These are phyloP conservation scores for Byssothecium circinans DNA, from an alignment of 2,329 filamentous ascomycete genomes.

Conservation along the genomic window DNA sequence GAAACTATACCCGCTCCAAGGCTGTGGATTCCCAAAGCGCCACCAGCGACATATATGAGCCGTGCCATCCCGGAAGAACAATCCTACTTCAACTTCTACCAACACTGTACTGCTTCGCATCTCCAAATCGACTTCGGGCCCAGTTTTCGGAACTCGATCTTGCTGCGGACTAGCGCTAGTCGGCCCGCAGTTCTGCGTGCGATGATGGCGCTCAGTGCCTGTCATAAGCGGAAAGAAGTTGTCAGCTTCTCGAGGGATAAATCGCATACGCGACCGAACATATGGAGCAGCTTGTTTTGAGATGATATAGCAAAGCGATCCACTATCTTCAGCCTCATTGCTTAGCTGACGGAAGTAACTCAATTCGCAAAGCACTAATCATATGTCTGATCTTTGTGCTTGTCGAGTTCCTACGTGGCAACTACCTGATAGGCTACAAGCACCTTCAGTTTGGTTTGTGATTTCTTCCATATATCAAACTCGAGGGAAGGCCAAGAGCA, in stretches of 20 bases:
- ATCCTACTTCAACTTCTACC: slow-evolving; percentile 49
- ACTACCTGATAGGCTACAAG: slow-evolving; percentile 38
- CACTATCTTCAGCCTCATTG: slow-evolving; percentile 33
- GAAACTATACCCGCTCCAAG: not conserved
- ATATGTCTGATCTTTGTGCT: slow-evolving; percentile 47
- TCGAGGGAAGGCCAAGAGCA: not conserved
- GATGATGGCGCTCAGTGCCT: slow-evolving; percentile 45
- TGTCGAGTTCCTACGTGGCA: slow-evolving; percentile 47
- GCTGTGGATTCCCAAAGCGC: not conserved
- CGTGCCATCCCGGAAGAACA: slow-evolving; percentile 32
- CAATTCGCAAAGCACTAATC: slow-evolving; percentile 44
- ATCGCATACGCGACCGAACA: slow-evolving; percentile 10
- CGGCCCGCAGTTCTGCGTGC: slow-evolving; percentile 50
- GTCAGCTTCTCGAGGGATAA: slow-evolving; percentile 6
- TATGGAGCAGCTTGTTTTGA: slow-evolving; percentile 38
- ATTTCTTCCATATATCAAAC: slow-evolving; percentile 34
- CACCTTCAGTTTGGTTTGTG: slow-evolving; percentile 49
- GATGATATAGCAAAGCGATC: slow-evolving; percentile 48
- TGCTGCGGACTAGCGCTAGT: slow-evolving; percentile 43
- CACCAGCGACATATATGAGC: slow-evolving; percentile 7
- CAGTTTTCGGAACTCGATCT: slow-evolving; percentile 44
- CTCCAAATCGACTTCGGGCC: slow-evolving; percentile 32
- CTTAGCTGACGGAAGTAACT: slow-evolving; percentile 15
- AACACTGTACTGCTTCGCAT: slow-evolving; percentile 37
- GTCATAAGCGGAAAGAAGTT: slow-evolving; percentile 23